These are phyloP conservation scores for Trametes polyzona DNA, from an alignment of 1,284 basidiomycete genomes.

Conservation along the genomic window DNA sequence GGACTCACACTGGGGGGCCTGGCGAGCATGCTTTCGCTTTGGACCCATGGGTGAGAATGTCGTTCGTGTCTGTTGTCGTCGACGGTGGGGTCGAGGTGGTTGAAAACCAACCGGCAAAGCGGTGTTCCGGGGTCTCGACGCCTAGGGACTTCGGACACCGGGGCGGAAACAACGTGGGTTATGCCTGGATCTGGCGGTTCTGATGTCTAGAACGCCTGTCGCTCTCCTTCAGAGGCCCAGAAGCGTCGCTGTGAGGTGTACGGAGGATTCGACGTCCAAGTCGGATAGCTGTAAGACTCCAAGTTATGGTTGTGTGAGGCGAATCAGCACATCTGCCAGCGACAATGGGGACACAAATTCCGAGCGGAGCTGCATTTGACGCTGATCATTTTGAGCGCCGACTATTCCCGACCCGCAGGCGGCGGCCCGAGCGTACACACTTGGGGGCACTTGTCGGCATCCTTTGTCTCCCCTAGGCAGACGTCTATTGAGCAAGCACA, in stretches of 20 bases:
- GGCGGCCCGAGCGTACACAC: neutral
- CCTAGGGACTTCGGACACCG: constrained; percentile 35
- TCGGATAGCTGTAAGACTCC: neutral
- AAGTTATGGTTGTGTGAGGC: neutral
- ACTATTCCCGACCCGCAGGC: neutral
- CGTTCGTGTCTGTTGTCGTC: constrained; percentile 13
- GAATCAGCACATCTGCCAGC: constrained; percentile 22
- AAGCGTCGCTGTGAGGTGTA: neutral
- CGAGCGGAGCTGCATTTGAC: neutral
- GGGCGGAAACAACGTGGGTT: constrained; percentile 3
- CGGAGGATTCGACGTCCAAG: constrained; percentile 1
- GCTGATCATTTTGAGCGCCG: constrained; percentile 5
- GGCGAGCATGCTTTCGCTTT: constrained; percentile 38
- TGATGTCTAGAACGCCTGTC: neutral
- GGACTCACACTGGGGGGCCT: constrained; percentile 37
- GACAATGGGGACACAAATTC: constrained; percentile 1
- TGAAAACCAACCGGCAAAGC: constrained; percentile 24
- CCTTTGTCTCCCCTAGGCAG: too few relatives aligned
- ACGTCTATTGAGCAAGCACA: too few relatives aligned
- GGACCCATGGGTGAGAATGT: constrained; percentile 32
- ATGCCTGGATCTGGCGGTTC: neutral
- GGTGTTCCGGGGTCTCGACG: constrained; percentile 29
- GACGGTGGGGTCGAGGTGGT: constrained; percentile 22
- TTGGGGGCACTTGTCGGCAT: too few relatives aligned
- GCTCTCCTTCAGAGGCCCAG: neutral